phyloP scores from a whole-genome alignment of 1,284 basidiomycete genomes.

The Melampsora americana region DNA sequence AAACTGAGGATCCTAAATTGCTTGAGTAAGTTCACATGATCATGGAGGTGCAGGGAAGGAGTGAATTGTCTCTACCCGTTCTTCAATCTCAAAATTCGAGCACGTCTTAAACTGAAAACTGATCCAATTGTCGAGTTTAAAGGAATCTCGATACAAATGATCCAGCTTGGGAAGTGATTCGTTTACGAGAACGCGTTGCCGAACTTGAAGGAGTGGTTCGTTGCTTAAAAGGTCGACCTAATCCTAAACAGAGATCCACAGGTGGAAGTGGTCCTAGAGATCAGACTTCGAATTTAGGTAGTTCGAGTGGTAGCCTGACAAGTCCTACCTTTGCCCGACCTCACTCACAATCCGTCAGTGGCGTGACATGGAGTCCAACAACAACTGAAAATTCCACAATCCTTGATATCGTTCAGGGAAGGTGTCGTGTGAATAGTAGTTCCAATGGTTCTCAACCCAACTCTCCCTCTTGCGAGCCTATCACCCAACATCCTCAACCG shows the following conservation, averaged over 20 bases:
- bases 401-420: slow-evolving; percentile 8
- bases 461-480: slow-evolving; percentile 18
- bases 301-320: slow-evolving; percentile 4
- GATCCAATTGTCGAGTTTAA: not conserved
- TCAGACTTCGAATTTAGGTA: not conserved
- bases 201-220: slow-evolving; percentile 83
- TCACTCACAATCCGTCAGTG: slow-evolving; percentile 16
- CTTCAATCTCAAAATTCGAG: too few relatives aligned
- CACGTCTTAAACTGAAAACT: too few relatives aligned
- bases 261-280: not conserved
- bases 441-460: slow-evolving; percentile 11
- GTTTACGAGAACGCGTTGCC: slow-evolving; percentile 75
- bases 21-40: slow-evolving; percentile 14
- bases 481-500: slow-evolving; percentile 8
- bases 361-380: slow-evolving; percentile 9
- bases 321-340: slow-evolving; percentile 16
- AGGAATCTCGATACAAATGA: slow-evolving; percentile 30
- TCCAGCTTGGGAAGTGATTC: slow-evolving; percentile 63
- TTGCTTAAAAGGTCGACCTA: slow-evolving; percentile 32
- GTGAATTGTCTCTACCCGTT: too few relatives aligned
- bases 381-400: slow-evolving; percentile 12
- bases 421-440: not conserved
- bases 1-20: slow-evolving; percentile 72
- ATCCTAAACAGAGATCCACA: slow-evolving; percentile 22
- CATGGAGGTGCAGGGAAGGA: not conserved